A percentile compares a stretch with the other conserved stretches of the same genome.
These are phyloP conservation scores for Gracilaria vermiculophylla DNA, from an alignment of 23 red algal species.

Conservation along the genomic window DNA sequence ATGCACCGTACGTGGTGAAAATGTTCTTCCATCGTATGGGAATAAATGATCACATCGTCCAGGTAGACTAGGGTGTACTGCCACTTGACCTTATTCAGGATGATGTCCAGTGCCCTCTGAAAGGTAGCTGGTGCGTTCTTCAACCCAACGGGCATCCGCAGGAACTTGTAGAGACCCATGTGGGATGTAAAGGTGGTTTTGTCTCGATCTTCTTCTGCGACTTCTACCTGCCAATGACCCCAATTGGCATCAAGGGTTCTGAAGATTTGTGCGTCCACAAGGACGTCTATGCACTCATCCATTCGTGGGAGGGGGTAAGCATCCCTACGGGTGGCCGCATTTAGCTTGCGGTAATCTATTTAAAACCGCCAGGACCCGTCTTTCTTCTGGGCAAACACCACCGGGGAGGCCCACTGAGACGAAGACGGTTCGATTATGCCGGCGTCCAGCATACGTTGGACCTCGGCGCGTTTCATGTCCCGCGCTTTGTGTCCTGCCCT, in stretches of 20 bases:
- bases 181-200: conserved; percentile 2
- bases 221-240: neutral
- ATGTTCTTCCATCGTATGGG: neutral
- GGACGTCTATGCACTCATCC: neutral
- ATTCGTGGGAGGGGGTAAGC: neutral
- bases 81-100: too few species aligned
- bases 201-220: neutral
- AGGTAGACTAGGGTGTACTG: too few species aligned
- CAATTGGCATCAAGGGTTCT: neutral
- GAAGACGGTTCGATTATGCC: neutral
- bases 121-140: conserved; percentile 19
- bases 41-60: too few species aligned
- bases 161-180: neutral
- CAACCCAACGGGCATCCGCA: neutral
- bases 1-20: neutral
- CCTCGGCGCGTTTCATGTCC: neutral
- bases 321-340: neutral
- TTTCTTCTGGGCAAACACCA: neutral
- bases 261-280: neutral
- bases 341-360: neutral
- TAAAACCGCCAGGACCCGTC: neutral
- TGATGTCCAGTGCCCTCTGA: neutral
- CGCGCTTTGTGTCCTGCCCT: neutral
- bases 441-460: neutral
- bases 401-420: neutral